Evolutionary conservation across 179 eudicot genomes (phyloP).

Genomic region (Actinidia arguta): DNA sequence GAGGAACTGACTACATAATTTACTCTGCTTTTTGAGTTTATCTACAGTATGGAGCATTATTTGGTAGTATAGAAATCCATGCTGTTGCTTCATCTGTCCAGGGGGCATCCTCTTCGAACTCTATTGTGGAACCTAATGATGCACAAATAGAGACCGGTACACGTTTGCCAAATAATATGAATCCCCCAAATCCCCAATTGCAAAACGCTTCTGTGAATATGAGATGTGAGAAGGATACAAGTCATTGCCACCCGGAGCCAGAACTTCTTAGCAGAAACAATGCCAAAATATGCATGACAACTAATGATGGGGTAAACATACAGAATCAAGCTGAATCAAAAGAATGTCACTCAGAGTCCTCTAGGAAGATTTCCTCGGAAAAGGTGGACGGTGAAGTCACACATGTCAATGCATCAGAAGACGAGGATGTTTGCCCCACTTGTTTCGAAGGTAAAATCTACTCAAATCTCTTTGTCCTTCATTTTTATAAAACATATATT

Average conservation of each 20-base stretch:
- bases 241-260: too few relatives aligned
- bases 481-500: background rate
- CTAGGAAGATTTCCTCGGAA: background rate
- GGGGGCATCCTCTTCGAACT: constrained; percentile 44
- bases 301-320: background rate
- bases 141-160: background rate
- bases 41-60: constrained; percentile 58
- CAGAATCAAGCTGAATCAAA: background rate
- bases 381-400: background rate
- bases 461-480: background rate
- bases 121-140: background rate
- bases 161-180: constrained; percentile 7
- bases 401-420: constrained; percentile 22
- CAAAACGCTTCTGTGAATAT: too few relatives aligned
- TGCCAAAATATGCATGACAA: background rate
- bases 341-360: constrained; percentile 8
- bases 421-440: constrained; percentile 57
- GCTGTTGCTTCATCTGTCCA: constrained; percentile 42
- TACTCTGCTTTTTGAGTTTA: background rate
- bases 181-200: too few relatives aligned
- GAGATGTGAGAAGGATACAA: too few relatives aligned
- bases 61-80: constrained; percentile 49
- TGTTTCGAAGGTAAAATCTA: constrained; percentile 60
- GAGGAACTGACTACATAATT: background rate
- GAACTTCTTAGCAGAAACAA: too few relatives aligned